Percentiles rank a stretch among this genome's conserved stretches.
These are phyloP conservation scores for Raphanus sativus DNA, from an alignment of 345 rosid species.

Conservation along the genomic window DNA sequence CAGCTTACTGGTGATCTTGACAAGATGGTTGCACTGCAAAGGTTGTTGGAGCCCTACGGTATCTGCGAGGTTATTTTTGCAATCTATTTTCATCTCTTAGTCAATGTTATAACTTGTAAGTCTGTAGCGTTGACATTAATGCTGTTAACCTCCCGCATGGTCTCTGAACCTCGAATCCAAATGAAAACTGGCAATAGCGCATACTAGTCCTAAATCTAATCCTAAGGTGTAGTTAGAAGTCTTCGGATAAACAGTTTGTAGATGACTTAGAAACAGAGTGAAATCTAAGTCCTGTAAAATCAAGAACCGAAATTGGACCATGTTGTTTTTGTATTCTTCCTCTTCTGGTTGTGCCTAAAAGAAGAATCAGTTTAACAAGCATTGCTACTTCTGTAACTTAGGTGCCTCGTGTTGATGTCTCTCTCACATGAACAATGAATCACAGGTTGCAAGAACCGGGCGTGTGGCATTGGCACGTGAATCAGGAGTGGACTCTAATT, in stretches of 20 bases:
- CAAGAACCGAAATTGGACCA: background rate
- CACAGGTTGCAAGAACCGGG: constrained; percentile 89
- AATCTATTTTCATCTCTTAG: constrained; percentile 3
- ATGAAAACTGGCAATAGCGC: background rate
- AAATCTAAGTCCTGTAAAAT: background rate
- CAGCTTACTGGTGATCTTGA: constrained; percentile 90
- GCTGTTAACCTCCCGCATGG: background rate
- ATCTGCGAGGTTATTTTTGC: constrained; percentile 79
- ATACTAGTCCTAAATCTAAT: background rate
- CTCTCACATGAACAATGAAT: constrained; percentile 3
- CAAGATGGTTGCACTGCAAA: constrained; percentile 95
- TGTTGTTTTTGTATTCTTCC: background rate
- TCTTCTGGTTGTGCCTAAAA: background rate
- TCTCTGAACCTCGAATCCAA: background rate
- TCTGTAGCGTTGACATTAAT: background rate
- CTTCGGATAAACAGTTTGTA: constrained; percentile 9
- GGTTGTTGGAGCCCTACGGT: constrained; percentile 89
- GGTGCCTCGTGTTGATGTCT: background rate
- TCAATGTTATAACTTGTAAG: background rate
- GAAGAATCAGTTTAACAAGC: constrained; percentile 1
- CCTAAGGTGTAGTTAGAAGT: background rate
- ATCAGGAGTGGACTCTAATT: constrained; percentile 83
- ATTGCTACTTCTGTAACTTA: background rate
- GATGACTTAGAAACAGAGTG: background rate
- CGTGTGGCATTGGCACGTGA: constrained; percentile 81